Base-by-base conservation (phyloP, 805 yeast genomes). In the Torulaspora gathmanii region DNA sequence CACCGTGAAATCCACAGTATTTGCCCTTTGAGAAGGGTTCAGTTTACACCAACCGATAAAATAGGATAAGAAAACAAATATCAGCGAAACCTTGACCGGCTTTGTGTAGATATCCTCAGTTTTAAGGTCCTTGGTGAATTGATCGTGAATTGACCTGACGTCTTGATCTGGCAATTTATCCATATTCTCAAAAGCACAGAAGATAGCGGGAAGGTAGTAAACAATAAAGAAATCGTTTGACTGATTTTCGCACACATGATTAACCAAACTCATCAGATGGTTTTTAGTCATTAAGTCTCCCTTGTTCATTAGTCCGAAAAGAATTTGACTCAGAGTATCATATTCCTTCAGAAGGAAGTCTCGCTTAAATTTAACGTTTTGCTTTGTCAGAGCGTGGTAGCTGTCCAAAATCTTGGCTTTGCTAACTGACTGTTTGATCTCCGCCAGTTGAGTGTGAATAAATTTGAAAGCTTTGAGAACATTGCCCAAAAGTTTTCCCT, bases 11-110 rank as follows among this genome's bases (percentile, higher is more conserved):
- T 81, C 82, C 49, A 71, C 75, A 25, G 70, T 65, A 16, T 61
- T 53, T 0, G 72, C 69, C 48, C 83, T 69, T 5, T 59, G 41
- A 2, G 68, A 57, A 3, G 72, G 68, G 2, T 58, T 50, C 7
- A 64, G 51, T 56, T 83, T 84, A 60, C 88, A 82, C 90, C 89
- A 83, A 6, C 75, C 71, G 42, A 80, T 76, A 55, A 83, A 80
- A 40, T 70, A 70, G 1, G 84, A 73, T 39, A 80, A 67, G 53
- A 82, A 82, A 5, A 77, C 68, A 34, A 75, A 62, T 1, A 76
- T 64, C 1, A 80, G 59, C 2, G 78, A 59, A 23, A 79, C 78
- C 49, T 70, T 72, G 2, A 74, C 55, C 1, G 82, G 82, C n/a
- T 60, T 61, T 16, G 68, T 62, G 33, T 76, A 71, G 10, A 82